These are phyloP conservation scores for Berkeleyomyces rouxiae DNA, from an alignment of 2,329 filamentous ascomycete species.

Conservation along the genomic window DNA sequence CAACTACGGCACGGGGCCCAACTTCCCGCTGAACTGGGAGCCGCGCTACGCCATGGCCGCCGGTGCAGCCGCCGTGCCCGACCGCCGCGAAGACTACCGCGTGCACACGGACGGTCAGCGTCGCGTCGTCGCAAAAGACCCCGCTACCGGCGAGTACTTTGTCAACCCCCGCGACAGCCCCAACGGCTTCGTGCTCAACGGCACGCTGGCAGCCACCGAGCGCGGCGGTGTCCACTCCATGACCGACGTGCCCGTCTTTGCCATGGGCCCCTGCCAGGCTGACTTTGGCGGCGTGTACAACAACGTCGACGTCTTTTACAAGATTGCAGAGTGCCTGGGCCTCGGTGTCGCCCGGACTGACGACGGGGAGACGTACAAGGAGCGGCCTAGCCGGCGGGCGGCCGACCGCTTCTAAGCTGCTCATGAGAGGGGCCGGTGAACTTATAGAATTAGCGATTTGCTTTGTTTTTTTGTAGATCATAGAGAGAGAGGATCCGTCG, in stretches of 20 bases:
- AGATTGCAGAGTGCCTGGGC: slow-evolving; percentile 53
- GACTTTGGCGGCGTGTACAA: slow-evolving; percentile 55
- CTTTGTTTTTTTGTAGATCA: no score
- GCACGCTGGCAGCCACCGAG: slow-evolving; percentile 48
- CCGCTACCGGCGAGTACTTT: slow-evolving; percentile 33
- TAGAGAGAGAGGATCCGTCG: no score
- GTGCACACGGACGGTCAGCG: slow-evolving; percentile 52
- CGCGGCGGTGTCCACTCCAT: slow-evolving; percentile 58
- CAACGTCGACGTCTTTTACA: slow-evolving; percentile 59
- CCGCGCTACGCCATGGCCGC: slow-evolving; percentile 66
- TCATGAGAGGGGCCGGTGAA: no score
- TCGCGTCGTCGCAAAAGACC: slow-evolving; percentile 35
- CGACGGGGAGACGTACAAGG: not conserved
- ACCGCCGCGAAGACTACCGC: slow-evolving; percentile 59
- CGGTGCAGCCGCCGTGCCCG: slow-evolving; percentile 55
- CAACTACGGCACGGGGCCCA: slow-evolving; percentile 53
- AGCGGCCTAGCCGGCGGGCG: slow-evolving; percentile 5
- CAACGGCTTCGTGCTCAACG: slow-evolving; percentile 57
- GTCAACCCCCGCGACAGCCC: slow-evolving; percentile 51
- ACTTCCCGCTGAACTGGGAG: slow-evolving; percentile 75
- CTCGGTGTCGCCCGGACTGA: slow-evolving; percentile 22
- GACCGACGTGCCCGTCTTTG: slow-evolving; percentile 65
- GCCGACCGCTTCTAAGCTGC: slow-evolving; percentile 10
- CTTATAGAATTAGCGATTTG: no score
- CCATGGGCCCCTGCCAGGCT: slow-evolving; percentile 63